These are phyloP conservation scores for Dactylella cylindrospora DNA, from an alignment of 2,329 filamentous ascomycete genomes.

Conservation along the genomic window DNA sequence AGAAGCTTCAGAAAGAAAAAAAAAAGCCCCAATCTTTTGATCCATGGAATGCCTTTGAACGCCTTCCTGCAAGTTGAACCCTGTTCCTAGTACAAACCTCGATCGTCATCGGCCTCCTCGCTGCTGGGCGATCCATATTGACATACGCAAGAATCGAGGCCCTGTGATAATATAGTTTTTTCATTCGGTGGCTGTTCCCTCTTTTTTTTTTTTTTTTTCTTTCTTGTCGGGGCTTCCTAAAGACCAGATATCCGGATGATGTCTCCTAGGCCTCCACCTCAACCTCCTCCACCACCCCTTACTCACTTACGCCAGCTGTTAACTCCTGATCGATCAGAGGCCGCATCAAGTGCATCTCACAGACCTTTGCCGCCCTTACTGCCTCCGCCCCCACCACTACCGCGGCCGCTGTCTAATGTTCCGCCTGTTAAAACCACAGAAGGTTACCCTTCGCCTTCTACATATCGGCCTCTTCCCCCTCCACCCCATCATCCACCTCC, in stretches of 20 bases:
- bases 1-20: no score
- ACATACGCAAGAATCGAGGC: slow-evolving; percentile 8
- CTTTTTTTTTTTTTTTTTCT: slow-evolving; percentile 9
- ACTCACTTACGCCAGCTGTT: slow-evolving; percentile 40
- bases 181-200: no score
- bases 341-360: slow-evolving; percentile 42
- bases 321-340: slow-evolving; percentile 39
- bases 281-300: slow-evolving; percentile 44
- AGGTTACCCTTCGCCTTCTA: slow-evolving; percentile 35
- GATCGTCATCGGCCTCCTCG: slow-evolving; percentile 26
- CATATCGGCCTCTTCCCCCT: slow-evolving; percentile 42
- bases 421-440: slow-evolving; percentile 43
- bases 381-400: slow-evolving; percentile 41
- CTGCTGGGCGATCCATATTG: slow-evolving; percentile 36
- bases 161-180: slow-evolving; percentile 1
- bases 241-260: slow-evolving; percentile 42
- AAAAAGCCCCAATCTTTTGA: no score
- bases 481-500: slow-evolving; percentile 22
- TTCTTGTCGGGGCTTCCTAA: no score
- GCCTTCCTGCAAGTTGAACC: slow-evolving; percentile 23
- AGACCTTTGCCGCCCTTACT: slow-evolving; percentile 41
- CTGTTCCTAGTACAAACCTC: slow-evolving; percentile 43
- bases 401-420: slow-evolving; percentile 41
- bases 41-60: slow-evolving; percentile 44
- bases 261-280: slow-evolving; percentile 45